These are phyloP conservation scores for Zygnema cylindricum DNA, from an alignment of 139 green algal species.

Conservation along the genomic window DNA sequence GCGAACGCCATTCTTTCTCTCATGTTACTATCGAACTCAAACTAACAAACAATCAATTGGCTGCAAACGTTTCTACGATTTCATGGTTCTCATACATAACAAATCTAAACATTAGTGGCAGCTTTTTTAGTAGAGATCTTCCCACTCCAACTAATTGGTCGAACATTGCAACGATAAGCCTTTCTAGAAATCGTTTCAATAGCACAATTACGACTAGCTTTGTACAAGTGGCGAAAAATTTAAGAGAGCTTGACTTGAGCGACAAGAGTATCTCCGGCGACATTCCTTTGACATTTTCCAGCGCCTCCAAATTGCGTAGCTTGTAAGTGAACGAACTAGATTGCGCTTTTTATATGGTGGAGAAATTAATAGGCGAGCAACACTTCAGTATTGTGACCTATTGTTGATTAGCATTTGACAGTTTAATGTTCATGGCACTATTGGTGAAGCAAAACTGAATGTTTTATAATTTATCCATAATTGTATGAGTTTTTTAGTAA, in stretches of 20 bases:
- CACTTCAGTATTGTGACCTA: too few relatives aligned
- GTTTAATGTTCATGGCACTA: too few relatives aligned
- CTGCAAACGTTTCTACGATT: background rate
- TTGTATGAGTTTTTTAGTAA: too few relatives aligned
- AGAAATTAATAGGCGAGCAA: too few relatives aligned
- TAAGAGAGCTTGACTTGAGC: background rate
- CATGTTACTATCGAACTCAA: background rate
- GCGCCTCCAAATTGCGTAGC: background rate
- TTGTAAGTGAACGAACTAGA: too few relatives aligned
- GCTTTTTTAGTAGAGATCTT: background rate
- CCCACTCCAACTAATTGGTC: background rate
- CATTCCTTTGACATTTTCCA: conserved; percentile 17
- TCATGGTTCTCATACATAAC: background rate
- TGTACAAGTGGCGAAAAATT: background rate
- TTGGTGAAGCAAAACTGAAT: too few relatives aligned
- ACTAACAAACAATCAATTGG: background rate
- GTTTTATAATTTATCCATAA: too few relatives aligned
- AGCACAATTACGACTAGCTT: conserved; percentile 19
- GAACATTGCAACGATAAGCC: background rate
- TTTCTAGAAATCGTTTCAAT: conserved; percentile 28
- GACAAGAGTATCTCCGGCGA: conserved; percentile 21
- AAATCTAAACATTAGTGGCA: background rate
- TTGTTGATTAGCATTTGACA: too few relatives aligned
- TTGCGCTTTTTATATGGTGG: too few relatives aligned
- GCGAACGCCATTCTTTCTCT: conserved; percentile 4